A percentile compares a stretch with the other conserved stretches of the same genome.
These are phyloP conservation scores for Microthyrium microscopicum DNA, from an alignment of 2,329 filamentous ascomycete species.

Conservation along the genomic window DNA sequence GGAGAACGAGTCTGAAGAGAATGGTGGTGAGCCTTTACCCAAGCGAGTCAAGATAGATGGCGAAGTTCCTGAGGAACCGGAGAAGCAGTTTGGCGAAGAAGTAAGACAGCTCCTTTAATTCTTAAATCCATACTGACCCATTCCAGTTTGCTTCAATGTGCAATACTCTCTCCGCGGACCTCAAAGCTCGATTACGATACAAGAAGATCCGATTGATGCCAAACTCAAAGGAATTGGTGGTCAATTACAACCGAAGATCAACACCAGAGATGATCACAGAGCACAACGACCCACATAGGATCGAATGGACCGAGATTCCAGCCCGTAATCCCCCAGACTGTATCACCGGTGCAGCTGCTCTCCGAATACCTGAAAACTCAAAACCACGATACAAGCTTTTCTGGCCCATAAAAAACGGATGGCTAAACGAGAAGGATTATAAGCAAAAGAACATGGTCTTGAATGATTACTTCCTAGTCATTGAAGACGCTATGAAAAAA, in stretches of 20 bases:
- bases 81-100: constrained; percentile 80
- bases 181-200: constrained; percentile 77
- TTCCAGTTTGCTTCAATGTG: constrained; percentile 46
- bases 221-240: constrained; percentile 91
- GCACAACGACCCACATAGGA: constrained; percentile 84
- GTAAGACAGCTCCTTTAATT: constrained; percentile 20
- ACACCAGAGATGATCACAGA: constrained; percentile 76
- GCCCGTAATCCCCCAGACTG: constrained; percentile 49
- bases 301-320: constrained; percentile 85
- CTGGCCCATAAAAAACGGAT: constrained; percentile 79
- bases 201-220: constrained; percentile 91
- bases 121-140: background rate
- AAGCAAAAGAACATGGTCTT: constrained; percentile 60
- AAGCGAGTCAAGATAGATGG: constrained; percentile 45
- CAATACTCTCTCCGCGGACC: constrained; percentile 64
- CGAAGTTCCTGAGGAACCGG: constrained; percentile 44
- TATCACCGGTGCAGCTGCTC: constrained; percentile 66
- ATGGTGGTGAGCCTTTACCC: constrained; percentile 61
- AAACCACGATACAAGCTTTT: constrained; percentile 78
- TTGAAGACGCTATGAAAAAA: constrained; percentile 73
- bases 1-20: constrained; percentile 68
- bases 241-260: constrained; percentile 80
- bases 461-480: constrained; percentile 71
- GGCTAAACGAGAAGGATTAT: constrained; percentile 85
- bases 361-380: constrained; percentile 79